Base-by-base conservation (phyloP, 805 yeast species). In the Saccharomycopsis sp. region DNA sequence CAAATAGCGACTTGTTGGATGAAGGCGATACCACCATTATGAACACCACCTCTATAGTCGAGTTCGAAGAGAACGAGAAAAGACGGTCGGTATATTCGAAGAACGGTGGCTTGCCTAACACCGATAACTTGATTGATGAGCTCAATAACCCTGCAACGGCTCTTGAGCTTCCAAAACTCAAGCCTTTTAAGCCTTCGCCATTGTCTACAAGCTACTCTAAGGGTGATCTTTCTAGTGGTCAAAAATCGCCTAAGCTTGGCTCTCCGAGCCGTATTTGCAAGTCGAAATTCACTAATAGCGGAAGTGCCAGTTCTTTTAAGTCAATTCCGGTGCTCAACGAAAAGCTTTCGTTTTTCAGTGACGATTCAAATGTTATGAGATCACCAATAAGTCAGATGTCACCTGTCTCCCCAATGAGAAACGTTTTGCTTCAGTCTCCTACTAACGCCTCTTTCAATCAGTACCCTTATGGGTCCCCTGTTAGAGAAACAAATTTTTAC, bases 1-100 rank as follows among this genome's bases (percentile, higher is more conserved):
- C 21, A n/a, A 52, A 57, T 9, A 34, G 50, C 21, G 56, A 56
- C 23, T 37, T 20, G n/a, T 21, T 58, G 37, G 63, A 61, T 50
- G 63, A 61, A 34, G 63, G 63, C n/a, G 63, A 61, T 29, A 61
- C 63, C 20, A 61, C 63, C 7, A 59, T 61, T 16, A 57, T 59
- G 18, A 61, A 59, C 24, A 59, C 37, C 34, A 59, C 63, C 12
- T 54, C 59, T 8, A 56, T 61, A 15, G 57, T 61, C 51, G 63
- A 59, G 18, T 34, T 44, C 24, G 52, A 54, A 29, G 58, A 57
- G 12, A 52, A 18, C 16, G 48, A 44, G 16, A 44, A 44, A 18
- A 44, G 48, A 44, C 48, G 48, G 8, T 44, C 48, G 18, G 7
- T 44, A 16, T 16, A 37, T 18, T 9, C 18, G 2, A 18, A 16